These are phyloP conservation scores for Teunomyces stri DNA, from an alignment of 805 yeast genomes.

Conservation along the genomic window DNA sequence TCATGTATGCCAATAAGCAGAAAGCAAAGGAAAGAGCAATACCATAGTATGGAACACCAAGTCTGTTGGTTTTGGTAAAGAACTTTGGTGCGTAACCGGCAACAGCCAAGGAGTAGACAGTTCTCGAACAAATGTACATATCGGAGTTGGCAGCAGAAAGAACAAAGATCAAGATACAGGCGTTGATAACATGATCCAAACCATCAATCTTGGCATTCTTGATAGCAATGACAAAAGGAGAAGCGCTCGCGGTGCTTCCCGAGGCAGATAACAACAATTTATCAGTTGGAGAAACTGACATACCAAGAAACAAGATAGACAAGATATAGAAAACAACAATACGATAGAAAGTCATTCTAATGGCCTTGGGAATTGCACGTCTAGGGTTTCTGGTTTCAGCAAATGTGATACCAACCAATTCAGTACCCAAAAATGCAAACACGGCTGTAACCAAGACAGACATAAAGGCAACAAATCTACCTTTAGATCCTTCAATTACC, in stretches of 20 bases:
- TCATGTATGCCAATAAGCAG: conserved; percentile 70
- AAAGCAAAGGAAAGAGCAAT: conserved; percentile 50
- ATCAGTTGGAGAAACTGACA: conserved; percentile 63
- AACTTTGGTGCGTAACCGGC: conserved; percentile 73
- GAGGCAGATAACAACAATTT: conserved; percentile 49
- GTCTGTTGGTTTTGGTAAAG: conserved; percentile 58
- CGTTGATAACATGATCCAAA: conserved; percentile 74
- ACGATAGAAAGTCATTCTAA: conserved; percentile 63
- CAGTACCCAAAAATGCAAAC: conserved; percentile 71
- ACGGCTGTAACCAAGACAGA: conserved; percentile 65
- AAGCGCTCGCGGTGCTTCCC: conserved; percentile 63
- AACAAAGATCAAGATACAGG: conserved; percentile 71
- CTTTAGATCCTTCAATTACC: conserved; percentile 41
- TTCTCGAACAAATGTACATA: conserved; percentile 74
- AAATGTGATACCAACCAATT: conserved; percentile 67
- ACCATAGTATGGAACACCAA: conserved; percentile 71
- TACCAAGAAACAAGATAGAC: conserved; percentile 61
- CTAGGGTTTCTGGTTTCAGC: conserved; percentile 71
- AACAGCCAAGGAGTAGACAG: conserved; percentile 66
- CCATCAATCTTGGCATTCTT: conserved; percentile 61
- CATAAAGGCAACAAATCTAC: conserved; percentile 60
- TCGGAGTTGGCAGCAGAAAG: conserved; percentile 82
- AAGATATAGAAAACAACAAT: conserved; percentile 61
- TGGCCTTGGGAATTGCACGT: conserved; percentile 67
- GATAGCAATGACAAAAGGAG: conserved; percentile 85